A percentile compares a stretch with the other conserved stretches of the same genome.
phyloP scores from a whole-genome alignment of 2,329 filamentous ascomycete species.

The Penicillium rolfsii region DNA sequence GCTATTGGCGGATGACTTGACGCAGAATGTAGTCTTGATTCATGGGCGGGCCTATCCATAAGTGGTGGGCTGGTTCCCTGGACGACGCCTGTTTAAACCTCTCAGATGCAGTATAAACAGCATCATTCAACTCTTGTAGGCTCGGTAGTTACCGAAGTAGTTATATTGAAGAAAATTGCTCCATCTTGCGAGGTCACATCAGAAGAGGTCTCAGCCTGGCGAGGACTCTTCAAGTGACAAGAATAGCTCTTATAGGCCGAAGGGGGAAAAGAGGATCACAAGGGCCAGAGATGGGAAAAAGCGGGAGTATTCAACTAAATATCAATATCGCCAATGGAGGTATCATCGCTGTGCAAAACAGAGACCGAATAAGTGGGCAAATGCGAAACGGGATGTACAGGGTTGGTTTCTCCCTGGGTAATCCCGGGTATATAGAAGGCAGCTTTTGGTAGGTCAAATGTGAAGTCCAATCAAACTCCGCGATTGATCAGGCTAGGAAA shows the following conservation, averaged over 20 bases:
- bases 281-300: background rate
- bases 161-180: background rate
- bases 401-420: background rate
- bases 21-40: background rate
- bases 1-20: background rate
- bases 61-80: background rate
- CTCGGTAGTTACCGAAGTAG: background rate
- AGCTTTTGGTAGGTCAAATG: background rate
- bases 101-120: background rate
- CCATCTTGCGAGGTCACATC: conserved; percentile 5
- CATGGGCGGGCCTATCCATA: background rate
- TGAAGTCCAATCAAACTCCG: background rate
- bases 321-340: conserved; percentile 24
- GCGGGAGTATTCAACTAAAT: conserved; percentile 5
- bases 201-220: background rate
- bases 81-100: background rate
- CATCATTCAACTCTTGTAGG: too few species aligned
- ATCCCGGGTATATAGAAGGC: background rate
- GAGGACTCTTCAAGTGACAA: background rate
- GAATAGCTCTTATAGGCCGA: background rate
- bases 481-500: background rate
- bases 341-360: conserved; percentile 22
- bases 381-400: background rate
- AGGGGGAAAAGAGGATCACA: background rate
- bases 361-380: conserved; percentile 6